These are phyloP conservation scores for Sanguinoderma infundibulare DNA, from an alignment of 1,284 basidiomycete genomes.

Conservation along the genomic window DNA sequence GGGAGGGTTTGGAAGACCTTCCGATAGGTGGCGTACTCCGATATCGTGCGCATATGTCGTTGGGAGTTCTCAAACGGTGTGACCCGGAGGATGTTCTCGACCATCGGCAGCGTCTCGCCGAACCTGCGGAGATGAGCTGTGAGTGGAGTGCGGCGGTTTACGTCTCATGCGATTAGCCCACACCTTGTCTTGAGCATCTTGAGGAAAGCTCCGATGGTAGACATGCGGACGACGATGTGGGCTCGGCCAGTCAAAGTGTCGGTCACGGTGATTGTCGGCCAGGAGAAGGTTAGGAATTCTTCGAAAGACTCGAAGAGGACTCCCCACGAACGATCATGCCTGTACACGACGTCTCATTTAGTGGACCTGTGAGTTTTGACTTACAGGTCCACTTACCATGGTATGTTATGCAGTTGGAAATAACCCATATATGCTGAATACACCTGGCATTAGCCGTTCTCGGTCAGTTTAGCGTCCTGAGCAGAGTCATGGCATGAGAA, in stretches of 20 bases:
- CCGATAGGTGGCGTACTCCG: constrained; percentile 73
- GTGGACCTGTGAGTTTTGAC: not conserved
- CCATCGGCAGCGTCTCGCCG: constrained; percentile 71
- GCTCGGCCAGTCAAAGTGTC: constrained; percentile 73
- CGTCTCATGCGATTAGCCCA: constrained; percentile 5
- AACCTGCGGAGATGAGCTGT: constrained; percentile 47
- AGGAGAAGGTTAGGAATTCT: constrained; percentile 82
- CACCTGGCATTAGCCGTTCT: constrained; percentile 46
- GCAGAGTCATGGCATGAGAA: not conserved
- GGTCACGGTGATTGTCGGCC: constrained; percentile 84
- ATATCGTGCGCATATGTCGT: constrained; percentile 71
- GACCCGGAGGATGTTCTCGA: constrained; percentile 69
- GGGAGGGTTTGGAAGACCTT: constrained; percentile 77
- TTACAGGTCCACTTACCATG: constrained; percentile 60
- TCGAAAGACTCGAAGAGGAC: constrained; percentile 82
- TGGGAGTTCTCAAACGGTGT: constrained; percentile 69
- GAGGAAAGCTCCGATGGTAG: constrained; percentile 71
- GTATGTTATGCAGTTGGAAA: constrained; percentile 74
- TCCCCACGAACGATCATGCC: constrained; percentile 85
- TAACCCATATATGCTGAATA: constrained; percentile 86
- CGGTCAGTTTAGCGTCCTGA: not conserved
- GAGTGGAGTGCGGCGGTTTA: not conserved
- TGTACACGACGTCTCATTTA: constrained; percentile 36
- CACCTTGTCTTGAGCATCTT: constrained; percentile 83
- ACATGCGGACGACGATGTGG: constrained; percentile 78